phyloP scores from a whole-genome alignment of 2,329 filamentous ascomycete species.

The Alternaria postmessia region DNA sequence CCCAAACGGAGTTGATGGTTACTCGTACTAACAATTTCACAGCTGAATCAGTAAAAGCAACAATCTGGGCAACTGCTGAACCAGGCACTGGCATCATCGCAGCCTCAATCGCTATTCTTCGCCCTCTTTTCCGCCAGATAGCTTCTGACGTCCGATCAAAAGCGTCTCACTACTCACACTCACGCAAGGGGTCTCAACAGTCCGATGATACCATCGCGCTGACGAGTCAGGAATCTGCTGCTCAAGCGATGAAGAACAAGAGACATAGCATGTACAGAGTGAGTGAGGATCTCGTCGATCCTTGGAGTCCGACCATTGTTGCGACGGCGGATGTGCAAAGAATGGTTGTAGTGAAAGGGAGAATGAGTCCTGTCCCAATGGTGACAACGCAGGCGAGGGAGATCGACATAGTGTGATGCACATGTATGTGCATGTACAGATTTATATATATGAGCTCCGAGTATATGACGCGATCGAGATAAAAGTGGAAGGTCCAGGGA shows the following conservation, averaged over 20 bases:
- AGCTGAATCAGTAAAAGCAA: conserved; percentile 49
- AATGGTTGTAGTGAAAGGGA: conserved; percentile 24
- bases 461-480: not conserved
- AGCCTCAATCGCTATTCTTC: conserved; percentile 57
- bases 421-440: not conserved
- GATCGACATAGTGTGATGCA: conserved; percentile 2
- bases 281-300: conserved; percentile 16
- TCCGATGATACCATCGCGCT: conserved; percentile 25
- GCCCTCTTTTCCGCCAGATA: conserved; percentile 53
- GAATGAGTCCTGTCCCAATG: not conserved
- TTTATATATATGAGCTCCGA: not conserved
- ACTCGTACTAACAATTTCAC: conserved; percentile 11
- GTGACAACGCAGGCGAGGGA: not conserved
- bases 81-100: conserved; percentile 61
- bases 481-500: not conserved
- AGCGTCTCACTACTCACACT: conserved; percentile 19
- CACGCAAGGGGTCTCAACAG: conserved; percentile 17
- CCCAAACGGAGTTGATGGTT: not conserved
- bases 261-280: conserved; percentile 16
- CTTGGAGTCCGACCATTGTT: conserved; percentile 30
- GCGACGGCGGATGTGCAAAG: conserved; percentile 26
- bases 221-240: conserved; percentile 11
- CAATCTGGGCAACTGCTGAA: conserved; percentile 59
- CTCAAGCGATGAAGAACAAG: conserved; percentile 14
- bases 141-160: conserved; percentile 29